phyloP scores from a whole-genome alignment of 306 rosid genomes.

The Quercus wislizeni region DNA sequence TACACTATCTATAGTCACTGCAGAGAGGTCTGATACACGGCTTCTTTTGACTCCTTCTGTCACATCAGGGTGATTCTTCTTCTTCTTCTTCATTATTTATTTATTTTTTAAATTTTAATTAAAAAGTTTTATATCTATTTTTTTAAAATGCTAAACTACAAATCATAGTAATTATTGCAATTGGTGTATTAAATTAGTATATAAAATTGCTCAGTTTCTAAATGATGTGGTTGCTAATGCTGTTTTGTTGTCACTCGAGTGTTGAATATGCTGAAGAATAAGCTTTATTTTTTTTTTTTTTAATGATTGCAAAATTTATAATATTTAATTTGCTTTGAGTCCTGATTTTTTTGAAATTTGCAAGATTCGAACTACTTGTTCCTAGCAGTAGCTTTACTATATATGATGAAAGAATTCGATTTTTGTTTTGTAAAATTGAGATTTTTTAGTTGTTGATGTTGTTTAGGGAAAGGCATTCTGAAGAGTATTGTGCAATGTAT shows the following conservation, averaged over 20 bases:
- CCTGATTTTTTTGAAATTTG: background rate
- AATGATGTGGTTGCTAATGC: background rate
- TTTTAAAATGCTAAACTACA: no score
- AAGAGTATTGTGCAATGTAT: constrained; percentile 82
- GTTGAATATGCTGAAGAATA: background rate
- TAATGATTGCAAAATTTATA: no score
- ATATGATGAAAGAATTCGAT: background rate
- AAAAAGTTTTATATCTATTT: no score
- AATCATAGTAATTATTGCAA: no score
- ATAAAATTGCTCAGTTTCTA: background rate
- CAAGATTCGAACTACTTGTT: background rate
- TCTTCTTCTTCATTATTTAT: background rate
- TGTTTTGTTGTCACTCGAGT: background rate
- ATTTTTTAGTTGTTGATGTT: constrained; percentile 5
- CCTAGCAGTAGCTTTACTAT: background rate
- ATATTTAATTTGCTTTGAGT: no score
- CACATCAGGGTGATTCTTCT: constrained; percentile 30
- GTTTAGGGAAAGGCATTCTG: constrained; percentile 62
- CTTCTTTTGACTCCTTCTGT: constrained; percentile 49
- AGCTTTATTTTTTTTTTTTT: background rate
- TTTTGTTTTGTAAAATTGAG: background rate
- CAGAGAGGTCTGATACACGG: constrained; percentile 40
- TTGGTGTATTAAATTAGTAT: no score
- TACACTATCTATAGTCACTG: constrained; percentile 36
- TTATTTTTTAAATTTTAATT: no score